Evolutionary conservation across 2,329 filamentous ascomycete species (phyloP), one percentile per base, ranked within the genome.

Genomic region (Monosporascus sp.): DNA sequence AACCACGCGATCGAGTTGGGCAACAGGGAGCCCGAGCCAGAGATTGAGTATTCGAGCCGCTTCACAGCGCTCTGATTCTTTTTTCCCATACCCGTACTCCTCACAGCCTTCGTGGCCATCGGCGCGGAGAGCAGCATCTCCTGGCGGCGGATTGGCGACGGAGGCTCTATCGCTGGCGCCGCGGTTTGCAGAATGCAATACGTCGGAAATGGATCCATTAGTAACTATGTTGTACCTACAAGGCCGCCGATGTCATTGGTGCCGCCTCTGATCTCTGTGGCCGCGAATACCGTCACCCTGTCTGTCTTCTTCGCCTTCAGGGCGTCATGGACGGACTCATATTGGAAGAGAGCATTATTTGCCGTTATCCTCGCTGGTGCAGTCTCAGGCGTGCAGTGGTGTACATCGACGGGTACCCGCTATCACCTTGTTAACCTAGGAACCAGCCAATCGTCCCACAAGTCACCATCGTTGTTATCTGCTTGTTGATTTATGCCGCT

Each of bases 371-470:
- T 95, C 41, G 87, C 88, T 8, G 76, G 81, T 17, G 89, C 87
- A 41, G 88, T 94, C 2, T 91, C 86, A 9, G 89, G 88, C 1
- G 94, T 95, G 90, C 90, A 95, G 71, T 95, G 90, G 87, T 87
- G 87, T 52, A 90, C 87, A 34, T 80, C 86, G 3, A 78, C 82
- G 11, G 88, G 88, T 17, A 94, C 89, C 3, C 67, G 70, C 8
- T 94, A 92, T 67, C 77, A 77, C 44, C 69, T 90, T 50, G 69
- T 79, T 58, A 66, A 76, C 45, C 67, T 78, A 34, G 61, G 66
- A 16, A 68, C 64, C 43, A 72, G 72, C 48, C 67, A 75, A 48
- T 68, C 81, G 27, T 80, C 83, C 8, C 76, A 85, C 49, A 84
- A 84, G 51, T 80, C 22, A 80, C 91, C 14, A 85, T 91, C 51